Evolutionary conservation across 305 asterid genomes (phyloP).

Genomic region (Lippia alba): DNA sequence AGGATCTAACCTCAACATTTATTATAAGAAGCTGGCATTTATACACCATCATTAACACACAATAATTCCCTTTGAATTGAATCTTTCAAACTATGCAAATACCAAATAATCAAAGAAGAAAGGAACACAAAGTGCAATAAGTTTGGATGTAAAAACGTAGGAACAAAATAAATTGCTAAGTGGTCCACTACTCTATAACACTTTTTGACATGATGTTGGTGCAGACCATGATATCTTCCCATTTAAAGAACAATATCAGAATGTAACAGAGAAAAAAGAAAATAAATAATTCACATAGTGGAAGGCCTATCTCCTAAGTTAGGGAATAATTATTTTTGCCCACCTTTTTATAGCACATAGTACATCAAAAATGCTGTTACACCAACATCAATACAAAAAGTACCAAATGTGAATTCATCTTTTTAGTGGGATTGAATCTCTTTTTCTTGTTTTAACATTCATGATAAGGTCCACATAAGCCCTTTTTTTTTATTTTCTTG

Average conservation of each 20-base stretch:
- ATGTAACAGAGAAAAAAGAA: background rate
- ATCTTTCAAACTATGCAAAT: background rate
- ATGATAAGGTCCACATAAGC: background rate
- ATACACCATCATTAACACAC: no score
- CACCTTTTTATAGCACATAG: conserved; percentile 1
- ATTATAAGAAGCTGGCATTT: no score
- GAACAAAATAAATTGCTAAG: background rate
- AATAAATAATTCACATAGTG: background rate
- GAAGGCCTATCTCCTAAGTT: background rate
- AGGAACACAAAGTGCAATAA: background rate
- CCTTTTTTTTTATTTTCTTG: background rate
- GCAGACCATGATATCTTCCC: conserved; percentile 13
- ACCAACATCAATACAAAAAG: background rate
- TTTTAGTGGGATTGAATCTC: conserved; percentile 10
- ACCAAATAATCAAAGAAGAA: background rate
- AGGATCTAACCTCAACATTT: no score
- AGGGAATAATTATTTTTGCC: conserved; percentile 1
- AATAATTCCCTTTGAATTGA: no score
- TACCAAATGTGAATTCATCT: background rate
- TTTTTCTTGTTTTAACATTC: background rate
- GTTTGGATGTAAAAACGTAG: background rate
- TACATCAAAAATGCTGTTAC: background rate
- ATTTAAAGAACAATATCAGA: conserved; percentile 3
- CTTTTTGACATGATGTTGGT: conserved; percentile 8
- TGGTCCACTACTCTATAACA: background rate